Percentiles rank a stretch among this genome's conserved stretches.
Conservation (phyloP, 2,329 filamentous ascomycete species). For the Epichloe bromicola region DNA sequence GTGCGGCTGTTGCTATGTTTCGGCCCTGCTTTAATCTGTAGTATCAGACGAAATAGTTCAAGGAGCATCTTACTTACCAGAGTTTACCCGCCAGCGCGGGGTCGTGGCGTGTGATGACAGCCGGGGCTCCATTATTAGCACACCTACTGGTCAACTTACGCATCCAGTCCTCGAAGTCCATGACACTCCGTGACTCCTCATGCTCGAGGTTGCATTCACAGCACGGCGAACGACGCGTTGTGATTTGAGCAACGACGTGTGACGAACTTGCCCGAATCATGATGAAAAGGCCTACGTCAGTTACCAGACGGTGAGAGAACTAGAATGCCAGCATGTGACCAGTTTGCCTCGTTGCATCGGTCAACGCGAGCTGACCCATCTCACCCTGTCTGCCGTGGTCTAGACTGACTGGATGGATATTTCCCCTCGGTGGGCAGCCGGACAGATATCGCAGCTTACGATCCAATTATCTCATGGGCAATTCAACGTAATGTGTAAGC, state of each 20-base stretch:
- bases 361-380: not conserved
- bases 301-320: not conserved
- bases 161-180: not conserved
- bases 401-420: not conserved
- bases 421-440: not conserved
- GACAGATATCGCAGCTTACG: not conserved
- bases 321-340: not conserved
- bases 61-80: not conserved
- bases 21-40: not conserved
- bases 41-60: not conserved
- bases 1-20: not conserved
- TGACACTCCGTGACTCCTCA: not conserved
- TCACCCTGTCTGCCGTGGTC: not conserved
- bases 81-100: no score
- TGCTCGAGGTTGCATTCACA: not conserved
- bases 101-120: not conserved
- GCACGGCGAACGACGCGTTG: not conserved
- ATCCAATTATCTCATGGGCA: no score
- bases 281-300: not conserved
- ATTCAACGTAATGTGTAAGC: not conserved
- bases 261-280: not conserved
- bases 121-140: not conserved
- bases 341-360: not conserved
- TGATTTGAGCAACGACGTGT: not conserved
- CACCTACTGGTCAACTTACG: not conserved